Evolutionary conservation across 352 stramenopile genomes (phyloP).

Genomic region (Phytophthora pini): DNA sequence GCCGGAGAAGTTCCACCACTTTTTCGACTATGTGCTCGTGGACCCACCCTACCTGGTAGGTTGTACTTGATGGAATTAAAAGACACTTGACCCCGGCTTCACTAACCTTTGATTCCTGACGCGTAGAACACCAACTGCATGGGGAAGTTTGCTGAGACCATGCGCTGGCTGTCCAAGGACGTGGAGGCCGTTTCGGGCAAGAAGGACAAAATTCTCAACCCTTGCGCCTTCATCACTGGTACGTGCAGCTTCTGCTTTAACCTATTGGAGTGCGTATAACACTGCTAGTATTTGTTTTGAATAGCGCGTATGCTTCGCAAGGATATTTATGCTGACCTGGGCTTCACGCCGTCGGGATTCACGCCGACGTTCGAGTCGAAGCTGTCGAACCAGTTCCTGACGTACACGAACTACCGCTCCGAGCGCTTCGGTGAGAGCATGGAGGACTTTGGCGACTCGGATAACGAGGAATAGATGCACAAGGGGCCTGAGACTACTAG

Average conservation of each 20-base stretch:
- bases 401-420: conserved; percentile 68
- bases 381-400: conserved; percentile 68
- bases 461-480: conserved; percentile 32
- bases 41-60: conserved; percentile 62
- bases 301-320: conserved; percentile 57
- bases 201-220: conserved; percentile 50
- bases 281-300: conserved; percentile 1
- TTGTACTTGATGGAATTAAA: background rate
- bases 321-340: conserved; percentile 61
- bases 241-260: conserved; percentile 4
- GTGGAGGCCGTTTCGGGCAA: conserved; percentile 33
- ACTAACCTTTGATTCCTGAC: background rate
- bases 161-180: conserved; percentile 59
- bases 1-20: conserved; percentile 57
- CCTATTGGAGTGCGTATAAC: conserved; percentile 2
- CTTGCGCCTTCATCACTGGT: conserved; percentile 67
- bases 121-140: conserved; percentile 62
- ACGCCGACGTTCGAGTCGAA: conserved; percentile 62
- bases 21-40: conserved; percentile 66
- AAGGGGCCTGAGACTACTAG: too few species aligned
- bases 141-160: conserved; percentile 63
- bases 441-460: conserved; percentile 48
- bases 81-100: background rate
- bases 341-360: conserved; percentile 55
- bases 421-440: conserved; percentile 51